Percentiles rank a stretch among this genome's conserved stretches.
Evolutionary conservation across 1,284 basidiomycete species (phyloP).

Genomic region (Marasmius tenuissimus): DNA sequence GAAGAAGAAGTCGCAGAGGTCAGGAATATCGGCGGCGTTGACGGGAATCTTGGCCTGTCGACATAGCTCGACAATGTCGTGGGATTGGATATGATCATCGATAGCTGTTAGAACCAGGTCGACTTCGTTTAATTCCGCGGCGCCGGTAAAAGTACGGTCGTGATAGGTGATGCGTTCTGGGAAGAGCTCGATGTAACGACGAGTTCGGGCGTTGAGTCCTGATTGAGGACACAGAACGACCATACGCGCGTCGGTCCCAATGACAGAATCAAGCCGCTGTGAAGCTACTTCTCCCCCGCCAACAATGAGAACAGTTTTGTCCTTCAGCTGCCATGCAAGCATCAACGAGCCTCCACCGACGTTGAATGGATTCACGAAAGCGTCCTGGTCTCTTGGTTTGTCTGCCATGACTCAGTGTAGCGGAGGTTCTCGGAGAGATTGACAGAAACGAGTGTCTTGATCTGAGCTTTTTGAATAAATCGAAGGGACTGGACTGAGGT

Average conservation of each 20-base stretch:
- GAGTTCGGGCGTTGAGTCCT: slow-evolving; percentile 63
- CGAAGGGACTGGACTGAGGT: no score
- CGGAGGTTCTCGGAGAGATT: background rate
- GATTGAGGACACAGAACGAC: slow-evolving; percentile 61
- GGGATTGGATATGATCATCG: slow-evolving; percentile 78
- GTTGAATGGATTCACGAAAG: slow-evolving; percentile 9
- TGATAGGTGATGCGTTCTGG: slow-evolving; percentile 67
- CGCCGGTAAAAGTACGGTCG: slow-evolving; percentile 64
- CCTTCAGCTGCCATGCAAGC: slow-evolving; percentile 85
- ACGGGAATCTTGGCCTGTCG: slow-evolving; percentile 77
- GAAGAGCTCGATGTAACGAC: slow-evolving; percentile 47
- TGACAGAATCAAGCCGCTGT: slow-evolving; percentile 72
- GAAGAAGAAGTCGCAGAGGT: slow-evolving; percentile 97
- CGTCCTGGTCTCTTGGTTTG: background rate
- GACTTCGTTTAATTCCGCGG: slow-evolving; percentile 59
- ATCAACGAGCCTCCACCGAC: slow-evolving; percentile 69
- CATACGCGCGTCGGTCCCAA: slow-evolving; percentile 61
- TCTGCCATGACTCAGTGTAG: background rate
- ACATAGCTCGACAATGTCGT: slow-evolving; percentile 72
- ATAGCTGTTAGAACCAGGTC: slow-evolving; percentile 96
- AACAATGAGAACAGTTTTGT: slow-evolving; percentile 80
- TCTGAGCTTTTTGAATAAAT: no score
- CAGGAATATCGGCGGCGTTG: slow-evolving; percentile 96
- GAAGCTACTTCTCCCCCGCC: slow-evolving; percentile 90
- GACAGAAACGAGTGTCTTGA: no score